phyloP scores from a whole-genome alignment of 305 asterid species.

The Euphrasia arctica region DNA sequence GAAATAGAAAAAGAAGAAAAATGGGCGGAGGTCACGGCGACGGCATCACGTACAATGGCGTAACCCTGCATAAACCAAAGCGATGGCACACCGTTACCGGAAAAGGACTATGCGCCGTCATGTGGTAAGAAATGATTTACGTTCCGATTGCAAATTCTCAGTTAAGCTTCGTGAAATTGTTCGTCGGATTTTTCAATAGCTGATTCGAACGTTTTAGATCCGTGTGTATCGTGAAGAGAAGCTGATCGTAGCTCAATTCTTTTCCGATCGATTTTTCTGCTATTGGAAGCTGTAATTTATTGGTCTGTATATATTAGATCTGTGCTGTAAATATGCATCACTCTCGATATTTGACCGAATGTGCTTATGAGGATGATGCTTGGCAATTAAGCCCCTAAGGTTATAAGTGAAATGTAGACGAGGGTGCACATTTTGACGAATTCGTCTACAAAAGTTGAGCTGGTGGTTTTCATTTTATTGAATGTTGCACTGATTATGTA shows the following conservation, averaged over 20 bases:
- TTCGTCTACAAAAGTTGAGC: background rate
- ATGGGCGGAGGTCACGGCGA: slow-evolving; percentile 67
- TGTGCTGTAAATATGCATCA: background rate
- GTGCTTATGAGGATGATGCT: too few species aligned
- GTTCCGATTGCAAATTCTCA: background rate
- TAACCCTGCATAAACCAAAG: slow-evolving; percentile 77
- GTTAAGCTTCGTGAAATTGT: background rate
- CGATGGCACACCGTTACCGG: slow-evolving; percentile 95
- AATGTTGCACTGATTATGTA: background rate
- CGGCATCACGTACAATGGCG: slow-evolving; percentile 76
- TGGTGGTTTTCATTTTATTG: too few species aligned
- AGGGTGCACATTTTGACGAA: background rate
- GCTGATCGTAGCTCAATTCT: slow-evolving; percentile 3
- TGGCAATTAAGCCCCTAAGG: background rate
- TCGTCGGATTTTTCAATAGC: slow-evolving; percentile 9
- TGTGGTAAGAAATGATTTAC: slow-evolving; percentile 53
- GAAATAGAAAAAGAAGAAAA: background rate
- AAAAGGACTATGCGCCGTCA: slow-evolving; percentile 90
- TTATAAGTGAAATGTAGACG: background rate
- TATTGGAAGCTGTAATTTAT: slow-evolving; percentile 11
- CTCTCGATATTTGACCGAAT: too few species aligned
- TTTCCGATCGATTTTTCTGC: background rate
- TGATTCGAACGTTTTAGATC: slow-evolving; percentile 11
- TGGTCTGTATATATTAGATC: slow-evolving; percentile 10
- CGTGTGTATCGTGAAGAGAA: slow-evolving; percentile 20